Evolutionary conservation across 805 yeast species (phyloP), one percentile per base, ranked within the genome.

Genomic region (Kurtzmaniella fragi): DNA sequence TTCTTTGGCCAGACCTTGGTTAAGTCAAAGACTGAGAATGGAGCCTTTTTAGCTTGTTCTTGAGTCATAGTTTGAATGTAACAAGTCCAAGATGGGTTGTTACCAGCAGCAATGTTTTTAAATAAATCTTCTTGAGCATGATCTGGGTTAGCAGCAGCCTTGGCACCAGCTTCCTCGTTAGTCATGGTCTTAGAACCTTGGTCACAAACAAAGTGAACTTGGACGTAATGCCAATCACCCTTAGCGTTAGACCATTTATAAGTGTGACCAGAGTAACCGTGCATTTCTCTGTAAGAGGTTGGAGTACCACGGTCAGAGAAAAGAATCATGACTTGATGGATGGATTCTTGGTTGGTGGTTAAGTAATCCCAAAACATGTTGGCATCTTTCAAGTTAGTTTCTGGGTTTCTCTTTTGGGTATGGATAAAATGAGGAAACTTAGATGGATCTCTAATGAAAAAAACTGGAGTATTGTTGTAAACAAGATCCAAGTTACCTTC

Each of bases 1-100:
- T 67, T 69, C 58, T 88, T 95, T 28, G 96, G 88, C 96, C 96
- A 88, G 40, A 85, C 84, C 70, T 89, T 89, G 47, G 96, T 88
- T 61, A 88, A 73, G 64, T 88, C 96, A 58, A 85, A 87, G 33
- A 89, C 90, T 5, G 91, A 83, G 66, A 84, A 87, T 57, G 83
- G 82, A 36, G 77, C 76, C 44, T 78, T 64, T 62, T 82, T 75
- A 43, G 95, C 88, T 64, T 88, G 80, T 51, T 79, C 85, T 44
- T 77, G 77, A 28, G 95, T 84, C 95, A 88, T 88, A 33, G 86
- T 76, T 70, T 88, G 96, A 39, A 88, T 65, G 64, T 83, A 86
- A 45, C 77, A 78, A 28, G 90, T 85, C 95, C 96, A 88, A 2
- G 86, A 73, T 47, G 96, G 96, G 54, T 52, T 58, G 44, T 86